phyloP scores from a whole-genome alignment of 1,284 basidiomycete species.

The Cryptococcus sp. region DNA sequence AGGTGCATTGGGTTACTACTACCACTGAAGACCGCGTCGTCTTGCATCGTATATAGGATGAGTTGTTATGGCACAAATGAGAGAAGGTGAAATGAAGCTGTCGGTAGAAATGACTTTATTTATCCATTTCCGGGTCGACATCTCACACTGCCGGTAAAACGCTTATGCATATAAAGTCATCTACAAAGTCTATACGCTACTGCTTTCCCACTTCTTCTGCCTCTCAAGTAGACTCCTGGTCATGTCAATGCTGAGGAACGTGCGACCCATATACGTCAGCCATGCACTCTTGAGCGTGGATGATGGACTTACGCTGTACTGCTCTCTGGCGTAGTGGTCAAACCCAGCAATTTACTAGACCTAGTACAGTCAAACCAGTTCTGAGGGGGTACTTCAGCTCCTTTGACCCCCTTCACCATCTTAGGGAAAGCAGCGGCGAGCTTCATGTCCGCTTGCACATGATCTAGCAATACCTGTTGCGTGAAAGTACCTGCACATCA shows the following conservation, averaged over 20 bases:
- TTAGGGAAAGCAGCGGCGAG: slow-evolving; percentile 22
- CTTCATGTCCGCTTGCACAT: slow-evolving; percentile 6
- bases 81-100: too few species aligned
- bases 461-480: slow-evolving; percentile 24
- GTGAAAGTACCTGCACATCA: slow-evolving; percentile 25
- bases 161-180: neutral
- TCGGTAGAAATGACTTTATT: too few species aligned
- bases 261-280: neutral
- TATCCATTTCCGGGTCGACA: too few species aligned
- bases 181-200: neutral
- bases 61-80: too few species aligned
- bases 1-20: too few species aligned
- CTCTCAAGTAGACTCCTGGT: slow-evolving; percentile 22
- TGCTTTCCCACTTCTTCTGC: slow-evolving; percentile 7
- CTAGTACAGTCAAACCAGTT: slow-evolving; percentile 30
- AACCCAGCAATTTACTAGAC: slow-evolving; percentile 13
- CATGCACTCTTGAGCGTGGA: too few species aligned
- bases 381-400: slow-evolving; percentile 16
- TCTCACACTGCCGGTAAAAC: too few species aligned
- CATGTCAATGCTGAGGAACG: slow-evolving; percentile 22
- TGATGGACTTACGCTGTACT: slow-evolving; percentile 21
- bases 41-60: too few species aligned
- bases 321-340: slow-evolving; percentile 15
- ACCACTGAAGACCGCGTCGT: too few species aligned
- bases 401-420: slow-evolving; percentile 12